Base-by-base conservation (phyloP, 495 filamentous ascomycete species). In the Staphylotrichum tortipilum region DNA sequence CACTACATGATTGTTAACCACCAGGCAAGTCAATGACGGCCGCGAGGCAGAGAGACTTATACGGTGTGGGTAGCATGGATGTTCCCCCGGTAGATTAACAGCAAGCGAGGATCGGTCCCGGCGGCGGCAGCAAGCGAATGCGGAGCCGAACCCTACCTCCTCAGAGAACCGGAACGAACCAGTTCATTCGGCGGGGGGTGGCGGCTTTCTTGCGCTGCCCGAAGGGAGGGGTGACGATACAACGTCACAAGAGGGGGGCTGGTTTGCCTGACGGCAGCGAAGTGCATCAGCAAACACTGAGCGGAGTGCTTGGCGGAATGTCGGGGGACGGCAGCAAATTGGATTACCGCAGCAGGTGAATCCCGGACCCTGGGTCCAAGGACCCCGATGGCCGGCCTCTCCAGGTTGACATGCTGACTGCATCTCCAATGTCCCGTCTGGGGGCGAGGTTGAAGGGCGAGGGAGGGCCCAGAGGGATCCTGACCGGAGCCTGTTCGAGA, bases 301-400 rank as follows among this genome's bases (percentile, higher is more conserved):
- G 52, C 46, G 38, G 52, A 44, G 40, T 17, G 40, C 46, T 54
- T 49, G 46, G 40, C 40, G 40, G 19, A 12, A 22, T n/a, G 15
- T 6, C n/a, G 4, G 48, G 42, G 33, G 52, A 50, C 52, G 52
- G 52, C 46, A 49, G 26, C 44, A 53, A 39, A 53, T 53, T 53
- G 37, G n/a, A 35, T 40, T 48, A 21, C 36, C n/a, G 11, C 14
- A 17, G 3, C n/a, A 9, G 11, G 3, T 40, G 12, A 33, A 38
- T 41, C 23, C 41, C 39, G 28, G 40, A 39, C 30, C 33, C 17
- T 29, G 51, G 51, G 45, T 34, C 35, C 22, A 33, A 29, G 29
- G 38, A 47, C 44, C 44, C 44, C 18, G 10, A 18, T 5, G 29
- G 21, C 12, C 9, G 10, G 10, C 6, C 15, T 34, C 42, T 7